Conservation (phyloP, 148 eudicot species). For the Rhododendron griersonianum region DNA sequence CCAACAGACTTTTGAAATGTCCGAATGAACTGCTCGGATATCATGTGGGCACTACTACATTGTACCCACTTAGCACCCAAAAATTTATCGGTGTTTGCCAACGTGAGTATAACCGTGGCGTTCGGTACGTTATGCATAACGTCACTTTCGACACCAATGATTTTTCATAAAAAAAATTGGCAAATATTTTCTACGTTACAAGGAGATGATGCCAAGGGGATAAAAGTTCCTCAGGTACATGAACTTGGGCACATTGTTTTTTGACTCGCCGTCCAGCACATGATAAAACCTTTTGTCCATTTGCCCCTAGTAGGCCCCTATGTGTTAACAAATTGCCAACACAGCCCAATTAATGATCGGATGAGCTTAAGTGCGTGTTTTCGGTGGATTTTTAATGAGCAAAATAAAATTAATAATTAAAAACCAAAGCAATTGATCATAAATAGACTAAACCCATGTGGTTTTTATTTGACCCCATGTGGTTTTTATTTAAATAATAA, state of each 20-base stretch:
- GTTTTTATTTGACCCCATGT: too few relatives aligned
- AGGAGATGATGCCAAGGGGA: background rate
- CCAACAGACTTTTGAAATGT: too few relatives aligned
- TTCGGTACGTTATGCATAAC: too few relatives aligned
- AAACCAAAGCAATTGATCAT: background rate
- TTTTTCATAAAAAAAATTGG: too few relatives aligned
- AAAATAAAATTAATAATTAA: background rate
- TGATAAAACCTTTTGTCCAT: background rate
- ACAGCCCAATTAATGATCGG: background rate
- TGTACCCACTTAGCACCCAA: too few relatives aligned
- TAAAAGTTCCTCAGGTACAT: background rate
- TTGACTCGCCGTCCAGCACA: constrained; percentile 8
- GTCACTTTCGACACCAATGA: too few relatives aligned
- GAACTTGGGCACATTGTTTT: background rate
- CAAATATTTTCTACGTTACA: background rate
- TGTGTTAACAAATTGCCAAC: background rate
- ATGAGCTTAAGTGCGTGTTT: background rate
- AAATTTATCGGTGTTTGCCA: too few relatives aligned
- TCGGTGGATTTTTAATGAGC: background rate
- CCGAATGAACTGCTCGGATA: too few relatives aligned
- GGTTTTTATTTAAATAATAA: too few relatives aligned
- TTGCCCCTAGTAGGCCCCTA: background rate
- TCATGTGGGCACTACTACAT: accelerated
- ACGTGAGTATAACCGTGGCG: too few relatives aligned
- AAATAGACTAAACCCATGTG: background rate